Percentiles rank a stretch among this genome's conserved stretches.
phyloP scores from a whole-genome alignment of 805 yeast genomes.

The Tetrapisispora phaffii region DNA sequence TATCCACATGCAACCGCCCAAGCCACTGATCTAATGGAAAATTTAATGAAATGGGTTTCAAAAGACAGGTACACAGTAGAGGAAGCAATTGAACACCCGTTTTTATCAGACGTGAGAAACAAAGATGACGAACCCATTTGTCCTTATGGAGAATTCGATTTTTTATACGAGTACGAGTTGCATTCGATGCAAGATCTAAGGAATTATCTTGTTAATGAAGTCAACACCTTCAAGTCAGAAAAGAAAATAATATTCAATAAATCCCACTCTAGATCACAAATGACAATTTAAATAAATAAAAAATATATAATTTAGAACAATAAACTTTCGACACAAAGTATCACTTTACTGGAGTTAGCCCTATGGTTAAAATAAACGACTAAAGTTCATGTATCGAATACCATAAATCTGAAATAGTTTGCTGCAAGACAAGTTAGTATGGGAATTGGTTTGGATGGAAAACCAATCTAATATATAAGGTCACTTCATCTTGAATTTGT shows the following conservation, averaged over 20 bases:
- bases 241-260: not conserved
- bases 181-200: slow-evolving; percentile 38
- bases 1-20: slow-evolving; percentile 52
- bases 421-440: no score
- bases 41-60: slow-evolving; percentile 58
- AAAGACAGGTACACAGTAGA: slow-evolving; percentile 43
- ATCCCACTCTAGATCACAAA: not conserved
- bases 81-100: slow-evolving; percentile 49
- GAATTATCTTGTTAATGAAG: slow-evolving; percentile 42
- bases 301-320: no score
- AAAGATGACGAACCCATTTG: slow-evolving; percentile 47
- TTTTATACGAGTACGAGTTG: slow-evolving; percentile 48
- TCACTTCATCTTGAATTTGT: no score
- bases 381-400: no score
- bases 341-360: no score
- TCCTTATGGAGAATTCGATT: slow-evolving; percentile 42
- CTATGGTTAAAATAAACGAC: no score
- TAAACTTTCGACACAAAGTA: no score
- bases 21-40: slow-evolving; percentile 45
- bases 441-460: no score
- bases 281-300: not conserved
- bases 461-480: no score
- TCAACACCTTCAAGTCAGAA: slow-evolving; percentile 37
- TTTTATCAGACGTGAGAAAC: slow-evolving; percentile 45
- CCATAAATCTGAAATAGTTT: no score